These are phyloP conservation scores for Yamadazyma nakazawae DNA, from an alignment of 805 yeast genomes.

Conservation along the genomic window DNA sequence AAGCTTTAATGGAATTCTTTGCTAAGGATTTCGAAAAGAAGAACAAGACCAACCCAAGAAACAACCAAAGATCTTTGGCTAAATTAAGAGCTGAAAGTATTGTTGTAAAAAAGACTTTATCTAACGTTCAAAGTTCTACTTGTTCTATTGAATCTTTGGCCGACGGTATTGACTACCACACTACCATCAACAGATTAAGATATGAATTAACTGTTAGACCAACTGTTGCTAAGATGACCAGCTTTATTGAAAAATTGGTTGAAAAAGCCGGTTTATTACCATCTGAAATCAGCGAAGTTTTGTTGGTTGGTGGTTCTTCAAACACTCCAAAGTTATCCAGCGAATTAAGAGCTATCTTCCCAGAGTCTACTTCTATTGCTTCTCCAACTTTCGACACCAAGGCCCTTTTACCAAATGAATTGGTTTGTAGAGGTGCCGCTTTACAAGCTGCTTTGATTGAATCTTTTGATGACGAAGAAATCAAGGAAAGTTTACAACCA, in stretches of 20 bases:
- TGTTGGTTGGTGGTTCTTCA: constrained; percentile 91
- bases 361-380: constrained; percentile 68
- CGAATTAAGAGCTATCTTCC: constrained; percentile 71
- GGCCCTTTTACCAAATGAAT: constrained; percentile 84
- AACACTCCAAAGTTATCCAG: constrained; percentile 87
- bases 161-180: constrained; percentile 90
- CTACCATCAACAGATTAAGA: constrained; percentile 90
- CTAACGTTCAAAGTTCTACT: constrained; percentile 83
- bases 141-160: constrained; percentile 94
- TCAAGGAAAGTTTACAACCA: constrained; percentile 76
- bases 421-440: constrained; percentile 92
- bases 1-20: constrained; percentile 72
- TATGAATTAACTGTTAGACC: constrained; percentile 83
- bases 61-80: constrained; percentile 79
- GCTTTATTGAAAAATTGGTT: constrained; percentile 71
- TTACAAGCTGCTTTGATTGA: constrained; percentile 88
- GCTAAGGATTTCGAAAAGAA: constrained; percentile 95
- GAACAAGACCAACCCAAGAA: constrained; percentile 73
- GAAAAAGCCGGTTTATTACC: constrained; percentile 80
- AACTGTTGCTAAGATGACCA: constrained; percentile 70
- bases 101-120: constrained; percentile 83
- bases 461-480: constrained; percentile 78
- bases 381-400: constrained; percentile 78
- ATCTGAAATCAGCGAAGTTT: constrained; percentile 84
- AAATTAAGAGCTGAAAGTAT: constrained; percentile 82